Evolutionary conservation across 768 basidiomycete genomes (phyloP), one percentile per base, ranked within the genome.

Genomic region (Lactarius evosmus): DNA sequence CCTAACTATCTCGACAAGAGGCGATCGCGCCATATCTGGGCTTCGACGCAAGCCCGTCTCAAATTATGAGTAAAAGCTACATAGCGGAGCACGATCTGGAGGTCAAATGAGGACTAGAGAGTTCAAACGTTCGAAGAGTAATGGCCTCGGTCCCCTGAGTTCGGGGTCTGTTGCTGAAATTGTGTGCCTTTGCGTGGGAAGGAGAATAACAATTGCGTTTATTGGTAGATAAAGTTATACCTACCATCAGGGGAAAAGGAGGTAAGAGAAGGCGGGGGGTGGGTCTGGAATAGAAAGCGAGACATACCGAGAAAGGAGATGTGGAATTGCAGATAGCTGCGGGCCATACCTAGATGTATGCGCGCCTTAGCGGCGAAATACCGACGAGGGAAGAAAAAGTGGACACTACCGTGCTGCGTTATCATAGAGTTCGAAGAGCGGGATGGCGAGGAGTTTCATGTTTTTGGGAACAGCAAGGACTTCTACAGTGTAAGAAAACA

Each of bases 361-460:
- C 33, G 44, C 11, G 30, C 44, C 46, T 41, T 25, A 58, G 19
- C 33, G 4, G n/a, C 4, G 30, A 38, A 16, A 50, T 22, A 22
- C 17, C 5, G 12, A n/a, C 52, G 40, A 29, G 52, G 19, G 46
- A 65, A 12, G 34, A 27, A 33, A 7, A 25, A 29, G 62, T 38
- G 5, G 59, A 34, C 72, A 78, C 56, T 74, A 89, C 81, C 95
- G 81, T 0, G 96, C 95, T 9, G 94, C 91, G 65, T 99, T 99
- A 74, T 98, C 97, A 72, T 98, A 99, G 16, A 98, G 79, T 76
- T 99, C 97, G 72, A 96, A 98, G 40, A 99, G 80, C 0, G 97
- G 97, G 52, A 98, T 93, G 19, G 95, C 96, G 46, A 96, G 85
- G 8, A 99, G 84, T 73, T 98, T 98, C 96, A 98, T 98, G 75